Conservation (phyloP, 2,329 filamentous ascomycete genomes). For the Cladosporium sp. region DNA sequence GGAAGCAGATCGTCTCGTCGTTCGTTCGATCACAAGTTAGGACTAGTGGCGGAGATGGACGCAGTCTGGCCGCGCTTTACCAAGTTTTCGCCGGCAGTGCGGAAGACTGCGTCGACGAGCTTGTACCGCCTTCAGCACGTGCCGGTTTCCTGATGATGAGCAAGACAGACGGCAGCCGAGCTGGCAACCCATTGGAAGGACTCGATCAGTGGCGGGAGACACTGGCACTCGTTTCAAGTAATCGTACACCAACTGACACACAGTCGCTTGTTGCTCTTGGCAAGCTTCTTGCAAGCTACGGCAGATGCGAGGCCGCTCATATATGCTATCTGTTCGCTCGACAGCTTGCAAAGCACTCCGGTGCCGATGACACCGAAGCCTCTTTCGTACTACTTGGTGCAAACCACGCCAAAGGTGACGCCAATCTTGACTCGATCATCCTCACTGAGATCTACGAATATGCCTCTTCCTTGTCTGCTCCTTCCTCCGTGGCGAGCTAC, state of each 20-base stretch:
- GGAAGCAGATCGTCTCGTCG: slow-evolving; percentile 91
- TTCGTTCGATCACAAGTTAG: slow-evolving; percentile 96
- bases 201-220: slow-evolving; percentile 95
- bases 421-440: slow-evolving; percentile 75
- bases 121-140: slow-evolving; percentile 88
- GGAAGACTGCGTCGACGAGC: slow-evolving; percentile 92
- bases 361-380: slow-evolving; percentile 75
- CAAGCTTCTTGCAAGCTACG: slow-evolving; percentile 79
- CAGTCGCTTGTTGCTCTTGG: slow-evolving; percentile 78
- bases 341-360: slow-evolving; percentile 69
- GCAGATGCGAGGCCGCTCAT: slow-evolving; percentile 86
- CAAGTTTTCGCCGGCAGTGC: slow-evolving; percentile 91
- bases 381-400: slow-evolving; percentile 83
- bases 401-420: slow-evolving; percentile 78
- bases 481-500: slow-evolving; percentile 39
- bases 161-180: slow-evolving; percentile 61
- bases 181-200: slow-evolving; percentile 76
- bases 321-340: slow-evolving; percentile 90
- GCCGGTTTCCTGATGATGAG: slow-evolving; percentile 90
- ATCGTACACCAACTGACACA: slow-evolving; percentile 77
- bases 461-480: slow-evolving; percentile 67
- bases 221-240: slow-evolving; percentile 79
- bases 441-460: slow-evolving; percentile 97
- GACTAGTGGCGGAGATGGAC: slow-evolving; percentile 70
- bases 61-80: slow-evolving; percentile 88